Percentiles rank a stretch among this genome's conserved stretches.
phyloP scores from a whole-genome alignment of 345 rosid species.

The Hevea brasiliensis region DNA sequence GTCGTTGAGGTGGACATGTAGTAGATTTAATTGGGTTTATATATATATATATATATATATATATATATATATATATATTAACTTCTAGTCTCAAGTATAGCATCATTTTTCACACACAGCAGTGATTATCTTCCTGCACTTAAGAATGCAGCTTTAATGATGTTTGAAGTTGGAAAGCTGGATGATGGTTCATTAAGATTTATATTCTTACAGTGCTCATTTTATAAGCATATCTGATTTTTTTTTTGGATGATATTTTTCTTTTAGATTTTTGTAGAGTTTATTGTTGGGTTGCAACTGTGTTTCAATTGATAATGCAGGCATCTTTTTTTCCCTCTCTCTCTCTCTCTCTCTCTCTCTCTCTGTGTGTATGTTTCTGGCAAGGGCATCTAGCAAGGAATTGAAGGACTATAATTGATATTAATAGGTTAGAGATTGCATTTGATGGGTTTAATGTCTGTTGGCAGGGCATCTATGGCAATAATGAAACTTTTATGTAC shows the following conservation, averaged over 20 bases:
- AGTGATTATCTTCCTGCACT: background rate
- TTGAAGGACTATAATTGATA: background rate
- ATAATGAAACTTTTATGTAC: constrained; percentile 42
- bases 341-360: background rate
- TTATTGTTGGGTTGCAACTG: background rate
- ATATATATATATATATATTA: too few relatives aligned
- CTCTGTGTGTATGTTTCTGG: background rate
- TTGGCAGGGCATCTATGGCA: constrained; percentile 40
- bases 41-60: too few relatives aligned
- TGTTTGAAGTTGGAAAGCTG: background rate
- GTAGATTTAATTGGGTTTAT: background rate
- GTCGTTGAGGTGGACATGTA: background rate
- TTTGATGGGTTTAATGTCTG: constrained; percentile 19
- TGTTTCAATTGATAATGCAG: background rate
- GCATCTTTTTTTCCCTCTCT: background rate
- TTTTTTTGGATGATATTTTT: too few relatives aligned
- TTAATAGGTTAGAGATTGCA: background rate
- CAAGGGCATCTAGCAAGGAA: background rate
- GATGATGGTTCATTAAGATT: background rate
- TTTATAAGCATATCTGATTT: too few relatives aligned
- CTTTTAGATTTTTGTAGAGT: background rate
- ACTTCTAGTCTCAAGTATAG: background rate
- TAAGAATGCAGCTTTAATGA: background rate
- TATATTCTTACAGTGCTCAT: too few relatives aligned
- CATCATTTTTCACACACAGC: background rate